A percentile compares a stretch with the other conserved stretches of the same genome.
These are phyloP conservation scores for Mortierella polycephala DNA, from an alignment of 371 early-diverging fungal genomes.

Conservation along the genomic window DNA sequence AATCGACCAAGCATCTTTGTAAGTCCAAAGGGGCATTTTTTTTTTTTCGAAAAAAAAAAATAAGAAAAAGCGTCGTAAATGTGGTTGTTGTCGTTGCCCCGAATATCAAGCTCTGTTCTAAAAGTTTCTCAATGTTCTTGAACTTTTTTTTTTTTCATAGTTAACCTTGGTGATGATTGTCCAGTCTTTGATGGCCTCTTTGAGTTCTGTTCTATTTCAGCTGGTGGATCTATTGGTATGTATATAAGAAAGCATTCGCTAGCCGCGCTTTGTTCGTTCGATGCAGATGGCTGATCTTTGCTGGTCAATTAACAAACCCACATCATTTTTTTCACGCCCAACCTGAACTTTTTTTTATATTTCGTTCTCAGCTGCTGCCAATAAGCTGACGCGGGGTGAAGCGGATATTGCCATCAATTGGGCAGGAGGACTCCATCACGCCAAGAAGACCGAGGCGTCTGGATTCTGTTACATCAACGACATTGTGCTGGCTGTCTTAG, in stretches of 20 bases:
- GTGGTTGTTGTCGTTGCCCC: background rate
- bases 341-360: background rate
- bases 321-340: background rate
- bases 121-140: background rate
- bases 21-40: slow-evolving; percentile 1
- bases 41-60: background rate
- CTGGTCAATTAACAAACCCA: background rate
- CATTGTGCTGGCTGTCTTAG: slow-evolving; percentile 96
- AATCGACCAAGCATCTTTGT: slow-evolving; percentile 78
- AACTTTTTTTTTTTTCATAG: slow-evolving; percentile 53
- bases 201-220: slow-evolving; percentile 94
- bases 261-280: background rate
- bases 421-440: slow-evolving; percentile 99
- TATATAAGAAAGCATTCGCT: background rate
- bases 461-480: slow-evolving; percentile 99
- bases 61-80: no score
- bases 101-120: background rate
- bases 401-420: slow-evolving; percentile 98
- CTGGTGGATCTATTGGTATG: slow-evolving; percentile 94
- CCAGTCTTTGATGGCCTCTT: slow-evolving; percentile 97
- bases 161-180: slow-evolving; percentile 97
- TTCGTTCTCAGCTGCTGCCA: slow-evolving; percentile 79
- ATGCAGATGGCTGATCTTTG: background rate
- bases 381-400: slow-evolving; percentile 88
- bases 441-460: slow-evolving; percentile 95